These are phyloP conservation scores for Microsporum canis DNA, from an alignment of 2,329 filamentous ascomycete species.

Conservation along the genomic window DNA sequence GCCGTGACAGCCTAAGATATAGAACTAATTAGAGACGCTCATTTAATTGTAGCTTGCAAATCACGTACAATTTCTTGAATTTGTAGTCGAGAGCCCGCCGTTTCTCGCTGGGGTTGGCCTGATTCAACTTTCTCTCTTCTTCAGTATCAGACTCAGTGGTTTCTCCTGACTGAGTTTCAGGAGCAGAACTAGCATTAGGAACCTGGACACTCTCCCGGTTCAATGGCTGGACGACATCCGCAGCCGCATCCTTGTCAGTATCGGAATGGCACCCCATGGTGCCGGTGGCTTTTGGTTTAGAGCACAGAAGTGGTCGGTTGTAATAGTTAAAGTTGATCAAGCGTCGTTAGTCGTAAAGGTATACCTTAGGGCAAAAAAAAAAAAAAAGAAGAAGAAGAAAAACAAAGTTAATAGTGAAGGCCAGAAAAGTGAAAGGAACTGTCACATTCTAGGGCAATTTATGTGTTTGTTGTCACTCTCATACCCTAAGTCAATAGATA, in stretches of 20 bases:
- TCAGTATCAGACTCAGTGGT: background rate
- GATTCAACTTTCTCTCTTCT: background rate
- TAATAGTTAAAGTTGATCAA: background rate
- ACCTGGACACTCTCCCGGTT: background rate
- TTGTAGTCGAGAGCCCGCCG: constrained; percentile 41
- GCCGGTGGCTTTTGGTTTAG: background rate
- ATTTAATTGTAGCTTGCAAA: background rate
- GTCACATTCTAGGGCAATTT: background rate
- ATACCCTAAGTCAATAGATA: background rate
- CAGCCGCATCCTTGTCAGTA: background rate
- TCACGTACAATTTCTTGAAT: constrained; percentile 39
- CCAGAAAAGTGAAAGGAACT: background rate
- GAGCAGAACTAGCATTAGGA: background rate
- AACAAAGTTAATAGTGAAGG: background rate
- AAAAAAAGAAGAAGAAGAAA: background rate
- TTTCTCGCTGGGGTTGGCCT: constrained; percentile 29
- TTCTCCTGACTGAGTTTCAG: background rate
- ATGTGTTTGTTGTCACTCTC: background rate
- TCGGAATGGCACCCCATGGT: background rate
- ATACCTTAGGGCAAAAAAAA: background rate
- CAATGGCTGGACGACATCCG: background rate
- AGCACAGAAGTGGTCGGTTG: background rate
- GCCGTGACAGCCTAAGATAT: constrained; percentile 27
- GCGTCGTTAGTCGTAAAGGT: background rate
- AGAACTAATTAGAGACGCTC: constrained; percentile 5